Evolutionary conservation across 805 yeast genomes (phyloP), one percentile per base, ranked within the genome.

Genomic region (Candida coleopterorum): DNA sequence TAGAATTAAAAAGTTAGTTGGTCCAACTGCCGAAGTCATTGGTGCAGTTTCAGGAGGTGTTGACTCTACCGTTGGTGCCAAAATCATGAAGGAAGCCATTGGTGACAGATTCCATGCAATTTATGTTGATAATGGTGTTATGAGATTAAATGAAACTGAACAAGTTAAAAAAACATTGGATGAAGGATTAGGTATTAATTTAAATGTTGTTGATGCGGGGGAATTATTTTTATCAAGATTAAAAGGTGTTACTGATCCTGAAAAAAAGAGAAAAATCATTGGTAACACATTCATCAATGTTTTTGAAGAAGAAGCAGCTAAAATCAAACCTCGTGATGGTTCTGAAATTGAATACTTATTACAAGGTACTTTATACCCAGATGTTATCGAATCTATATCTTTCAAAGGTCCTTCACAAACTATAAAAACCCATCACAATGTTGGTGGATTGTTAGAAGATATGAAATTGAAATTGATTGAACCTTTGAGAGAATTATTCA

Each of bases 1-100:
- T 49, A 81, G 98, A 67, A 93, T 93, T 52, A 78, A 88, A 64
- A 74, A 77, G 37, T 72, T 90, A 48, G 97, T 93, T 49, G 98
- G 98, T 35, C 97, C 96, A 49, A 81, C 88, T 40, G 97, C 96
- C 40, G 97, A 93, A 69, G 98, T 93, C 47, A 93, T 93, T 57
- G 98, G 98, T 68, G 98, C 98, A 38, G 98, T 93, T 47, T 87
- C 96, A 36, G 98, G 98, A 56, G 98, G 98, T 72, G 98, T 93
- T 45, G 98, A 93, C 68, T 93, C 98, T 35, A 93, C 98, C 33
- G 98, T 93, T 43, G 98, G 97, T 48, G 97, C 98, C 47, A 93
- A 90, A 74, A 76, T 93, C 59, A 84, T 93, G 95, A 82, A 87
- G 47, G 96, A 85, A 70, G 98, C 98, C 48, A 93, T 93, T 63